Percentiles rank a stretch among this genome's conserved stretches.
These are phyloP conservation scores for Trichosporon asahii DNA, from an alignment of 1,284 basidiomycete species.

Conservation along the genomic window DNA sequence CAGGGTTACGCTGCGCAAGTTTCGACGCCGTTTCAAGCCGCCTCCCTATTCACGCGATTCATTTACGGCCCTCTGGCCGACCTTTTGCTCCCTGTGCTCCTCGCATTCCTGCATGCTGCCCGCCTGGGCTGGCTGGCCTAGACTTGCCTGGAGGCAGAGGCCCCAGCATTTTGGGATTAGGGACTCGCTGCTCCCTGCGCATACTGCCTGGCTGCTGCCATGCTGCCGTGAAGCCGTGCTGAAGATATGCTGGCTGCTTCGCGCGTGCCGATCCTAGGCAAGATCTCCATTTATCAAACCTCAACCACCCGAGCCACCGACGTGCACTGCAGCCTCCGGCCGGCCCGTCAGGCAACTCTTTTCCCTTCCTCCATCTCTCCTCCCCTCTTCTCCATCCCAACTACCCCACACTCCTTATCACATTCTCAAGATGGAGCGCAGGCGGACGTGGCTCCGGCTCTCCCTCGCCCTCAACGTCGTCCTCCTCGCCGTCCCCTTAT, in stretches of 20 bases:
- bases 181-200: too few species aligned
- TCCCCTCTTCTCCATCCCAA: not conserved
- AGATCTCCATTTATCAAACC: not conserved
- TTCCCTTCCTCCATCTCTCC: not conserved
- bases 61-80: not conserved
- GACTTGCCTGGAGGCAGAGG: not conserved
- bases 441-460: slow-evolving; percentile 10
- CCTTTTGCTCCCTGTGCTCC: not conserved
- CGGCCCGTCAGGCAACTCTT: not conserved
- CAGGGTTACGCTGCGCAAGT: not conserved
- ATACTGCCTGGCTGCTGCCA: not conserved
- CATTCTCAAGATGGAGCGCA: slow-evolving; percentile 14
- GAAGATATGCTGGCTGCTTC: not conserved
- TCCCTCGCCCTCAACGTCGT: slow-evolving; percentile 16
- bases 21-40: not conserved
- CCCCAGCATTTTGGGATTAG: too few species aligned
- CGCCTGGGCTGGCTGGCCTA: not conserved
- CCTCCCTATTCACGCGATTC: not conserved
- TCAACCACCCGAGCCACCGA: not conserved
- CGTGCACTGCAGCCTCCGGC: not conserved
- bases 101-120: not conserved
- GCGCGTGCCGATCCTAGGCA: not conserved
- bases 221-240: not conserved
- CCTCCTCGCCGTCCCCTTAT: slow-evolving; percentile 11
- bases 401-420: not conserved